Evolutionary conservation across 2,329 filamentous ascomycete genomes (phyloP).

Genomic region (Aspergillus pseudotamarii): DNA sequence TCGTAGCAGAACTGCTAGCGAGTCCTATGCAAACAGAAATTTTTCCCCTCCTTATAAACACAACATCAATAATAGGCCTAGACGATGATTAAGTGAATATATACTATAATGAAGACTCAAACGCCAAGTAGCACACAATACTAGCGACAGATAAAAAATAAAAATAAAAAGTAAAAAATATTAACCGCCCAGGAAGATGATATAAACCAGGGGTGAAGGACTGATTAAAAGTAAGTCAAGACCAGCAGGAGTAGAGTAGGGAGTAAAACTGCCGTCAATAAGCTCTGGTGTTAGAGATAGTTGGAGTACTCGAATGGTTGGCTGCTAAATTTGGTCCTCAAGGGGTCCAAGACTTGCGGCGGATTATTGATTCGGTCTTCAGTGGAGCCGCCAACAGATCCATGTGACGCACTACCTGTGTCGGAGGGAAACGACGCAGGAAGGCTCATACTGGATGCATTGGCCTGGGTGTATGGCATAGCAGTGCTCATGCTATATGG

Average conservation of each 20-base stretch:
- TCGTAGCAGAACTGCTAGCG: neutral
- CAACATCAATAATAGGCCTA: neutral
- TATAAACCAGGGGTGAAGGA: conserved; percentile 4
- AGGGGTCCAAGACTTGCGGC: conserved; percentile 27
- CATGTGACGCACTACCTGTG: conserved; percentile 22
- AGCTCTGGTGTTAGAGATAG: conserved; percentile 18
- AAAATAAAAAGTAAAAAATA: neutral
- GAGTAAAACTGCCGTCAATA: neutral
- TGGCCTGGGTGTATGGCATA: conserved; percentile 37
- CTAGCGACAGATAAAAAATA: neutral
- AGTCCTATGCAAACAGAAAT: neutral
- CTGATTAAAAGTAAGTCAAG: neutral
- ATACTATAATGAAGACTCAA: neutral
- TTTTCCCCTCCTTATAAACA: neutral
- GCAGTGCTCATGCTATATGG: conserved; percentile 31
- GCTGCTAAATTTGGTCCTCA: conserved; percentile 31
- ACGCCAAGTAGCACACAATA: neutral
- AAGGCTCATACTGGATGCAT: conserved; percentile 39
- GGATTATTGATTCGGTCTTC: conserved; percentile 29
- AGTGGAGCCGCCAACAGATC: conserved; percentile 18
- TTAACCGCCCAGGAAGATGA: conserved; percentile 2
- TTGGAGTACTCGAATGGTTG: conserved; percentile 36
- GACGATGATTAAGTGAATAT: neutral
- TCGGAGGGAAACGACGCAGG: conserved; percentile 38
- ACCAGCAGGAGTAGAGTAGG: neutral